Evolutionary conservation across 2,329 filamentous ascomycete species (phyloP), one percentile per base, ranked within the genome.

Genomic region (Seiridium unicorne): DNA sequence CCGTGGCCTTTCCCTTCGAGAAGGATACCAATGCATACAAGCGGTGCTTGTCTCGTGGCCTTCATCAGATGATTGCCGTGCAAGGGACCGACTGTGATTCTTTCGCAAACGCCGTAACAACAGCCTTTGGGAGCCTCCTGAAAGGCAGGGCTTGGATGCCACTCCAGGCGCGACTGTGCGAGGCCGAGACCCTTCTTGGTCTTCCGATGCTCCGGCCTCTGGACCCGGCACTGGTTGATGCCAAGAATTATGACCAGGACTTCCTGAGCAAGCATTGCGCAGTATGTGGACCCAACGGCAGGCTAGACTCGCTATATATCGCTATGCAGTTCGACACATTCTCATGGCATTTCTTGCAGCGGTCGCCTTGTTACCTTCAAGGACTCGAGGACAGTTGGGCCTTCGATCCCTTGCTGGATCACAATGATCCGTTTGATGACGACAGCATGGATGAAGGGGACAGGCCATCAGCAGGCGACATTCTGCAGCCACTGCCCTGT

Each of bases 1-100:
- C 77, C 40, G 79, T 83, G 59, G 81, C 83, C 4, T 85, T 86
- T 63, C 84, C 84, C 0, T 87, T 87, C 67, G 84, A 87, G 70
- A 84, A 84, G 67, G 83, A 86, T 64, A 86, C 84, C 11, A 81
- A 77, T 46, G 84, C 84, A 3, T 87, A 87, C 70, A 86, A 86
- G 67, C 78, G 84, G 48, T 86, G 84, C 49, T 75, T 87, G 4
- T 87, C 84, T 11, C 81, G 84, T 13, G 84, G 84, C 3, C 77
- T 87, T 49, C 84, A 87, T 65, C 82, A 81, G 61, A 81, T 85
- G 72, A 76, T 87, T 18, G 82, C 80, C 7, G 77, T 87, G 10
- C 76, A 77, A 48, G 83, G 81, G 18, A 75, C 75, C 3, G 77
- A 80, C 60, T 77, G 79, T 48, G 70, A 76, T 36, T 81, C 83